phyloP scores from a whole-genome alignment of 2,329 filamentous ascomycete species.

The Nigrograna mackinnonii region DNA sequence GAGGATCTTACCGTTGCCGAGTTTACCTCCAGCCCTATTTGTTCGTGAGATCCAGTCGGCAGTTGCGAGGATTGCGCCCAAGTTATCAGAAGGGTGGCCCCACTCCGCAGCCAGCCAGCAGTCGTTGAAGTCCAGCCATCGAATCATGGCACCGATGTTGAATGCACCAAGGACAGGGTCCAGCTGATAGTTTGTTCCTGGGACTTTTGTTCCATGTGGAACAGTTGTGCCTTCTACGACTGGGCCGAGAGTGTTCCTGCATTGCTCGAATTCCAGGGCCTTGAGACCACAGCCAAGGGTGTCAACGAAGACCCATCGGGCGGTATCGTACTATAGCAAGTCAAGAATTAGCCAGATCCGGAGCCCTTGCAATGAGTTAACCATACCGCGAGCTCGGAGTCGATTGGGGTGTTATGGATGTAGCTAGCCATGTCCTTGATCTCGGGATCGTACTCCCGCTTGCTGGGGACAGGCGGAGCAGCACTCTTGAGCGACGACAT shows the following conservation, averaged over 20 bases:
- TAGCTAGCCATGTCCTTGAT: conserved; percentile 95
- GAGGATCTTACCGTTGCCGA: conserved; percentile 75
- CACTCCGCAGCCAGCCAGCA: conserved; percentile 99
- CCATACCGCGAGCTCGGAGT: conserved; percentile 90
- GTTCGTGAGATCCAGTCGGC: conserved; percentile 98
- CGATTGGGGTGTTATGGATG: conserved; percentile 87
- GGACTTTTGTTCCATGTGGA: conserved; percentile 88
- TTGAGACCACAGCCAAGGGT: conserved; percentile 96
- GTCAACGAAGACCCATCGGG: conserved; percentile 94
- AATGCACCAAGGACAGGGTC: conserved; percentile 96
- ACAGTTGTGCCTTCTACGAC: conserved; percentile 88
- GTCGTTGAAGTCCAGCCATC: conserved; percentile 99
- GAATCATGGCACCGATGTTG: conserved; percentile 98
- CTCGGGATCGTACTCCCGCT: conserved; percentile 78
- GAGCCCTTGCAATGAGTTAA: background rate
- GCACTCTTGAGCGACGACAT: conserved; percentile 41
- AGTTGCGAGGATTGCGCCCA: conserved; percentile 94
- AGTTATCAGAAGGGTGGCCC: conserved; percentile 98
- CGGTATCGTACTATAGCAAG: conserved; percentile 78
- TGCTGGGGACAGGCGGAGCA: conserved; percentile 31
- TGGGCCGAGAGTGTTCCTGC: conserved; percentile 91
- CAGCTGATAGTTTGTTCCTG: conserved; percentile 89
- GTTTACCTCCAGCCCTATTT: conserved; percentile 80
- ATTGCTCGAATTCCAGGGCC: conserved; percentile 93
- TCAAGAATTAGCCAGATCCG: conserved; percentile 15